These are phyloP conservation scores for Taiozyma sp. DNA, from an alignment of 1,139 yeast species.

Conservation along the genomic window DNA sequence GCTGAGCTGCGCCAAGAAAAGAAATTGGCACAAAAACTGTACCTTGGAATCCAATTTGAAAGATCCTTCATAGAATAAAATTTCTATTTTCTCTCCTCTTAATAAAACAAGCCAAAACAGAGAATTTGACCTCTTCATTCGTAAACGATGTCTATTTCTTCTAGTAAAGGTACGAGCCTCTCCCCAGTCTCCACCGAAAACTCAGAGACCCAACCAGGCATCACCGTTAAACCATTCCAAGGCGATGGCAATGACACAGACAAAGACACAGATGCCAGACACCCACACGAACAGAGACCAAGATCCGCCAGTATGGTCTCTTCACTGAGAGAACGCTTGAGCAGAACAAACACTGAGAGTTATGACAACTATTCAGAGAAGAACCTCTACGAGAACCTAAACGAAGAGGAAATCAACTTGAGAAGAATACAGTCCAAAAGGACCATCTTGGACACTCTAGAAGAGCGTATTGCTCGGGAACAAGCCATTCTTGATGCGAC, in stretches of 20 bases:
- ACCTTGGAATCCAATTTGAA: too few relatives aligned
- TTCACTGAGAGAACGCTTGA: not conserved
- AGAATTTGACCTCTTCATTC: too few relatives aligned
- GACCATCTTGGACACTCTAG: slow-evolving; percentile 36
- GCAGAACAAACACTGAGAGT: slow-evolving; percentile 3
- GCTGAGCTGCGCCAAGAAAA: too few relatives aligned
- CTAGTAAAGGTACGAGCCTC: not conserved
- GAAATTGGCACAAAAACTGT: too few relatives aligned
- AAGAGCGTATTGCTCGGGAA: slow-evolving; percentile 25
- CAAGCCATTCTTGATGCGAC: slow-evolving; percentile 4
- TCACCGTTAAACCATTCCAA: not conserved
- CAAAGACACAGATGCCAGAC: not conserved
- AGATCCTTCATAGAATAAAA: too few relatives aligned
- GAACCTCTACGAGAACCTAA: slow-evolving; percentile 18
- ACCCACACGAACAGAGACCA: not conserved
- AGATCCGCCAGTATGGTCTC: not conserved
- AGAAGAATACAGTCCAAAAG: slow-evolving; percentile 36
- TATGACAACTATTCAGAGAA: slow-evolving; percentile 14
- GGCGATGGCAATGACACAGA: not conserved
- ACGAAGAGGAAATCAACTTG: slow-evolving; percentile 20
- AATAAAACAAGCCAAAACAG: too few relatives aligned
- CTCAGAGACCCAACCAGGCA: not conserved
- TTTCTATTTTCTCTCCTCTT: too few relatives aligned
- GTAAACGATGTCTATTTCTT: not conserved
- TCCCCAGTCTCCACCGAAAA: not conserved